Conservation (phyloP, 2,329 filamentous ascomycete genomes). For the Niveomyces coronatus region DNA sequence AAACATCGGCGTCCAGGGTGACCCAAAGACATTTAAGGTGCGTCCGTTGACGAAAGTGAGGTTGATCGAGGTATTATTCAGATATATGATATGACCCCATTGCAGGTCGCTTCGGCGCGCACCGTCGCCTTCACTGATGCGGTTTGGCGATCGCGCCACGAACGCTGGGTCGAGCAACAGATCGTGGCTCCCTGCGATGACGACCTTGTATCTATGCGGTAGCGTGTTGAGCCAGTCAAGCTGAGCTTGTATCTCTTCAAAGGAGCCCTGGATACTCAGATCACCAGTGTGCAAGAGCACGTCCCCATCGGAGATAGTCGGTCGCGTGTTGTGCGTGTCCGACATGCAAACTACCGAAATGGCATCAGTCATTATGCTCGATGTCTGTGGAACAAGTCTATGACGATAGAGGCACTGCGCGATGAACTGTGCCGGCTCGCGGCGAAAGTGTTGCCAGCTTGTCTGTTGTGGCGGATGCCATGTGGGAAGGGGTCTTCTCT, state of each 20-base stretch:
- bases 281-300: constrained; percentile 39
- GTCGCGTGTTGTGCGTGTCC: constrained; percentile 33
- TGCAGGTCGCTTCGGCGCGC: constrained; percentile 12
- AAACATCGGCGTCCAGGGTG: constrained; percentile 21
- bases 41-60: constrained; percentile 19
- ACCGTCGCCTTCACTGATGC: constrained; percentile 9
- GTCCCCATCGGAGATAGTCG: constrained; percentile 30
- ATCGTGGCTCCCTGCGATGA: constrained; percentile 38
- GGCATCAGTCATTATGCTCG: background rate
- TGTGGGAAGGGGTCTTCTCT: background rate
- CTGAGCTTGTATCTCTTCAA: constrained; percentile 27
- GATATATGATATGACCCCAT: constrained; percentile 25
- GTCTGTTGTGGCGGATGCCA: constrained; percentile 1
- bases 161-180: constrained; percentile 19
- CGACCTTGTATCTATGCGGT: constrained; percentile 31
- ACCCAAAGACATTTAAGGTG: constrained; percentile 23
- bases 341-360: constrained; percentile 31
- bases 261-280: constrained; percentile 34
- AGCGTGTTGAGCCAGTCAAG: constrained; percentile 31
- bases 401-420: constrained; percentile 4
- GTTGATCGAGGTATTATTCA: constrained; percentile 19
- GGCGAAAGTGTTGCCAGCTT: constrained; percentile 1
- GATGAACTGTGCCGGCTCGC: background rate
- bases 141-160: constrained; percentile 1
- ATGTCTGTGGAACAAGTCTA: background rate